A percentile compares a stretch with the other conserved stretches of the same genome.
These are phyloP conservation scores for Oenanthe sinensis DNA, from an alignment of 129 eudicot genomes.

Conservation along the genomic window DNA sequence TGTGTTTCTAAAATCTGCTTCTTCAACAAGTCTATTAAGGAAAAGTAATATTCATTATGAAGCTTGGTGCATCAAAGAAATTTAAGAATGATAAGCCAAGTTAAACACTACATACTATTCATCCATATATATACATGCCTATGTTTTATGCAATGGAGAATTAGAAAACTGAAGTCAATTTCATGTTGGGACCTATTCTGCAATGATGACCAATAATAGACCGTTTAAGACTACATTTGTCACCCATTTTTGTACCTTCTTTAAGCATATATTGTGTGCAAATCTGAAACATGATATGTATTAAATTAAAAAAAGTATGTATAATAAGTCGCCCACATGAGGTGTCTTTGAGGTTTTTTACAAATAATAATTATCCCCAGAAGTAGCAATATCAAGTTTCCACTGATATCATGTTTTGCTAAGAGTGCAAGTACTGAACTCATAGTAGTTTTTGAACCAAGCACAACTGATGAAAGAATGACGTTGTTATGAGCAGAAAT, in stretches of 20 bases:
- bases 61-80: no score
- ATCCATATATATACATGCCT: not conserved
- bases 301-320: not conserved
- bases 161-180: no score
- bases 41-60: not conserved
- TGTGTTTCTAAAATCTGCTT: slow-evolving; percentile 83
- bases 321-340: not conserved
- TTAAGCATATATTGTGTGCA: slow-evolving; percentile 93
- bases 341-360: not conserved
- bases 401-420: not conserved
- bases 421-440: slow-evolving; percentile 17
- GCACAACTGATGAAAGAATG: slow-evolving; percentile 68
- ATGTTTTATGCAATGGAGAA: not conserved
- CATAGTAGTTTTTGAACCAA: slow-evolving; percentile 88
- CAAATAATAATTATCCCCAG: not conserved
- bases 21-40: slow-evolving; percentile 74
- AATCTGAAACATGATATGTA: slow-evolving; percentile 36
- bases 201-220: slow-evolving; percentile 50
- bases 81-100: no score
- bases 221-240: slow-evolving; percentile 87
- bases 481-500: slow-evolving; percentile 77
- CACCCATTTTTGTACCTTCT: slow-evolving; percentile 91
- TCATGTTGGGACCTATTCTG: not conserved
- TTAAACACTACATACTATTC: not conserved
- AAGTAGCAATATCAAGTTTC: not conserved